These are phyloP conservation scores for Entomortierella lignicola DNA, from an alignment of 192 early-diverging fungal genomes.

Conservation along the genomic window DNA sequence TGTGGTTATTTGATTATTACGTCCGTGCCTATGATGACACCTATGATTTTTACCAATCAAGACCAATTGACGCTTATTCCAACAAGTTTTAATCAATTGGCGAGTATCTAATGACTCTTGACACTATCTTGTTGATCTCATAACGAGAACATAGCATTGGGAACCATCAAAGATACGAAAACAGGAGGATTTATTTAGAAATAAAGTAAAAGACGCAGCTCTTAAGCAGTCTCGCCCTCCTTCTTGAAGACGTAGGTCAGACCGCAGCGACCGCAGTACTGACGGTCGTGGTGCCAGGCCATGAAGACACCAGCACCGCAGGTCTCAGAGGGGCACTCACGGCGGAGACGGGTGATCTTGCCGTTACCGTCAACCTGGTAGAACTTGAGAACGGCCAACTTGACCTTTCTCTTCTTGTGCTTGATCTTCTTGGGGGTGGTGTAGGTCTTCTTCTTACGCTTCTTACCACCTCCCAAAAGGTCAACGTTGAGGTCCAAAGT, in stretches of 20 bases:
- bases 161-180: not conserved
- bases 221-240: slow-evolving; percentile 62
- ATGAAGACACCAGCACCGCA: slow-evolving; percentile 99
- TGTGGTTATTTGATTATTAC: no score
- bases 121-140: not conserved
- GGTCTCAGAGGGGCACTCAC: slow-evolving; percentile 96
- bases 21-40: no score
- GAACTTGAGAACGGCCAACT: slow-evolving; percentile 98
- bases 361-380: slow-evolving; percentile 99
- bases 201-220: slow-evolving; percentile 23
- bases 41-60: no score
- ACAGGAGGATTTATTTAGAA: slow-evolving; percentile 46
- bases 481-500: slow-evolving; percentile 62
- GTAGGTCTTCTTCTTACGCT: slow-evolving; percentile 99
- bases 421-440: slow-evolving; percentile 99
- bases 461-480: slow-evolving; percentile 93
- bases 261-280: slow-evolving; percentile 98
- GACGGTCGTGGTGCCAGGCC: slow-evolving; percentile 97
- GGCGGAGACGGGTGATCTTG: slow-evolving; percentile 97
- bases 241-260: slow-evolving; percentile 97
- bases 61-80: no score
- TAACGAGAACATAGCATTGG: not conserved
- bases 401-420: slow-evolving; percentile 99
- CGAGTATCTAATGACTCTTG: not conserved
- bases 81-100: not conserved